Evolutionary conservation across 2,329 filamentous ascomycete species (phyloP).

Genomic region (Aspergillus oerlinghausenensis): DNA sequence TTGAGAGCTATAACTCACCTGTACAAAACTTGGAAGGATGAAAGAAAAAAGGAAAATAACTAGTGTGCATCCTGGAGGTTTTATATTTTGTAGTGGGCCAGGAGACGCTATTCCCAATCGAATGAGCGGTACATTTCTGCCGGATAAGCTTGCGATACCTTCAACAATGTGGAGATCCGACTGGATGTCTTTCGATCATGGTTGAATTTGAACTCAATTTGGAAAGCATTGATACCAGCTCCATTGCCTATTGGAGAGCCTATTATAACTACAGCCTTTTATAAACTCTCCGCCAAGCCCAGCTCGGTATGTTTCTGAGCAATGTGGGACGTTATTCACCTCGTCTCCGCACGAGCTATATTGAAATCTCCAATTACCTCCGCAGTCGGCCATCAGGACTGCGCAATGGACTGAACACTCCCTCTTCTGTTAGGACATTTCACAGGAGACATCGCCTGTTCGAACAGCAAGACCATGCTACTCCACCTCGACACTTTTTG

Average conservation of each 20-base stretch:
- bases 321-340: conserved; percentile 20
- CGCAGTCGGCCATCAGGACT: conserved; percentile 17
- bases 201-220: neutral
- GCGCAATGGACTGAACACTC: conserved; percentile 4
- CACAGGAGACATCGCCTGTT: conserved; percentile 18
- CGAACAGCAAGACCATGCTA: conserved; percentile 13
- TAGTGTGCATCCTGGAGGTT: conserved; percentile 16
- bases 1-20: conserved; percentile 59
- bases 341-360: conserved; percentile 31
- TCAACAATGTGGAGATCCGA: conserved; percentile 4
- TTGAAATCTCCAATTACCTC: conserved; percentile 36
- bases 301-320: conserved; percentile 18
- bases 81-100: conserved; percentile 21
- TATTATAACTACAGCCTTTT: neutral
- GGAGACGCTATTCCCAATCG: conserved; percentile 19
- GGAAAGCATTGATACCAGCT: neutral
- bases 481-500: conserved; percentile 26
- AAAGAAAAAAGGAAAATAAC: conserved; percentile 57
- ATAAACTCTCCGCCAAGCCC: neutral
- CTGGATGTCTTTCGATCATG: neutral
- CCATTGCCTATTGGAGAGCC: neutral
- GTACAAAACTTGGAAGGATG: conserved; percentile 99
- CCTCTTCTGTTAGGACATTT: conserved; percentile 14
- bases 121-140: conserved; percentile 19
- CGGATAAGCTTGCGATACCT: conserved; percentile 6